A percentile compares a stretch with the other conserved stretches of the same genome.
Conservation (phyloP, 2,329 filamentous ascomycete species). For the Penicillium sp. region DNA sequence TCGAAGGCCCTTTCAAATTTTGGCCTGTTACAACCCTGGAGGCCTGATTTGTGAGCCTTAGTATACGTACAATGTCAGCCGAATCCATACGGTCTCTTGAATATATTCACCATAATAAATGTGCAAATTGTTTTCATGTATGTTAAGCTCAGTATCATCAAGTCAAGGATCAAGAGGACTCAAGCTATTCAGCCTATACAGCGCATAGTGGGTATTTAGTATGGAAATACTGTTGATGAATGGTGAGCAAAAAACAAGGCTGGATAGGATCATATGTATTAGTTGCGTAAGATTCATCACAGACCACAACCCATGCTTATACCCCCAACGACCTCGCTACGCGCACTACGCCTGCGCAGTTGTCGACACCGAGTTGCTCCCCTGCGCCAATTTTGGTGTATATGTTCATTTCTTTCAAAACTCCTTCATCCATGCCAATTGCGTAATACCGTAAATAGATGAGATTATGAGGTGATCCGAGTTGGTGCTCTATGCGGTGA, state of each 20-base stretch:
- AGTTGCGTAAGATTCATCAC: conserved; percentile 1
- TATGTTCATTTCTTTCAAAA: background rate
- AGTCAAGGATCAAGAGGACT: background rate
- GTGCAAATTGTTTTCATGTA: background rate
- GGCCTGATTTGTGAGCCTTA: background rate
- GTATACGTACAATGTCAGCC: no score
- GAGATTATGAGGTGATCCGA: background rate
- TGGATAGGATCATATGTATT: background rate
- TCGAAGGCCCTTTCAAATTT: no score
- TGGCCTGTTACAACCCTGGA: background rate
- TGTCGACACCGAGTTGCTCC: background rate
- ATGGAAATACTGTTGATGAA: background rate
- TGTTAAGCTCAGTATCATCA: background rate
- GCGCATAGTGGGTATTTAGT: background rate
- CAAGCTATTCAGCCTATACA: background rate
- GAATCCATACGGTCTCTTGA: background rate
- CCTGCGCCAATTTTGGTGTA: background rate
- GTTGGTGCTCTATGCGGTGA: background rate
- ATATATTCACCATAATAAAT: background rate
- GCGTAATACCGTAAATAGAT: background rate
- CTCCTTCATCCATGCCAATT: background rate
- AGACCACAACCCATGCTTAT: background rate
- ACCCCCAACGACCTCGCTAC: background rate
- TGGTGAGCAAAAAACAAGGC: background rate
- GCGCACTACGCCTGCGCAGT: background rate